phyloP scores from a whole-genome alignment of 768 basidiomycete species.

The Psilocybe subaeruginosa region DNA sequence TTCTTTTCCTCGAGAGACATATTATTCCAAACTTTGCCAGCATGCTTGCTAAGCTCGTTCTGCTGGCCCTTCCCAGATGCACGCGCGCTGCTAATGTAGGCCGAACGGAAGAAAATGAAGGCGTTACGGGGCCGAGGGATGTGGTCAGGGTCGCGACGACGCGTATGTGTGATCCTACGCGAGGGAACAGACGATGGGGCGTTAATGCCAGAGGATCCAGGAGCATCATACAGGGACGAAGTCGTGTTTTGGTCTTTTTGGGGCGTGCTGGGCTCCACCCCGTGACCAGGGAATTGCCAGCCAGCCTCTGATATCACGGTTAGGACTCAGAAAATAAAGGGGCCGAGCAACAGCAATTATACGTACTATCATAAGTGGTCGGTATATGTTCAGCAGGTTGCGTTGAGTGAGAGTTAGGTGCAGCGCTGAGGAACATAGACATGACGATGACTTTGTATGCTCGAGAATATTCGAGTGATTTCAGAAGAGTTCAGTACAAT shows the following conservation, averaged over 20 bases:
- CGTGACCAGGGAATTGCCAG: conserved; percentile 18
- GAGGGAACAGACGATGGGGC: conserved; percentile 8
- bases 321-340: neutral
- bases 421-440: conserved; percentile 31
- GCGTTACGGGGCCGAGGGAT: conserved; percentile 41
- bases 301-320: conserved; percentile 14
- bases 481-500: neutral
- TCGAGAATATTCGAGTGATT: neutral
- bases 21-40: conserved; percentile 32
- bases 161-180: conserved; percentile 15
- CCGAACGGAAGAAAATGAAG: conserved; percentile 41
- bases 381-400: conserved; percentile 21
- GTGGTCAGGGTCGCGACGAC: conserved; percentile 18
- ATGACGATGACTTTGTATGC: conserved; percentile 14
- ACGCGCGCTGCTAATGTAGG: conserved; percentile 15
- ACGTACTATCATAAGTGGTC: conserved; percentile 28
- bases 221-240: neutral
- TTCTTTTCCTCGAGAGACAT: conserved; percentile 25
- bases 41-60: conserved; percentile 34
- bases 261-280: neutral
- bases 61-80: conserved; percentile 27
- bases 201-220: neutral
- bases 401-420: conserved; percentile 24
- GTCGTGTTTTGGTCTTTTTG: neutral
- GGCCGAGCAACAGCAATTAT: neutral